Base-by-base conservation (phyloP, 2,329 filamentous ascomycete species). In the Fusarium nematophilum region DNA sequence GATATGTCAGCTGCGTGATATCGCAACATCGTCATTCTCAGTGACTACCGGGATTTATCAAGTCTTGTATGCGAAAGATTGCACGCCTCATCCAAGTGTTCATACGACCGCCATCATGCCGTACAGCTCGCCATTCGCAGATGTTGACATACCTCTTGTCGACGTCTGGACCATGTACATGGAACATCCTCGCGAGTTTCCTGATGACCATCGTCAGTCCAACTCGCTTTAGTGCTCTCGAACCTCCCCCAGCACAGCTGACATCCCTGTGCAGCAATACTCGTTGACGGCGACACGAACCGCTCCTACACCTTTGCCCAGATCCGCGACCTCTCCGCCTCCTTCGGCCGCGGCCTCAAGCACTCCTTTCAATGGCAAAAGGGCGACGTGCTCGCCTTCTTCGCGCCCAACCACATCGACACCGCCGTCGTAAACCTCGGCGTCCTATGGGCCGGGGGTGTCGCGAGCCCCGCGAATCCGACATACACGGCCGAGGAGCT, bases 381-480 rank as follows among this genome's bases (percentile, higher is more conserved):
- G 71, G 90, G 91, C 68, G 91, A 97, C 72, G 91, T 95, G 2
- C 81, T 97, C 17, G 90, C 85, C 9, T 81, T 97, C 48, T 97
- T 90, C 79, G 89, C 91, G 4, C 91, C 93, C 23, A 97, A 98
- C 73, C 88, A 84, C 73, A 90, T 97, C 71, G 93, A 97, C 73
- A 92, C 89, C 0, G 89, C 92, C 1, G 80, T 89, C 3, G 76
- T 93, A 39, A 91, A 86, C 74, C 92, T 91, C 81, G 93, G 93
- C 23, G 83, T 86, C 9, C 86, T 90, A 63, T 97, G 92, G 90
- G 90, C 92, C 1, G 93, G 93, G 38, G 93, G 91, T 25, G 80
- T 92, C 45, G 78, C 92, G 9, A 92, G 89, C n/a, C 92, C 93
- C 0, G 93, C 92, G 3, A 97, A 97, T 71, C 93, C 93, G 15